Evolutionary conservation across 495 filamentous ascomycete species (phyloP).

Genomic region (Hypomontagnella monticulosa): DNA sequence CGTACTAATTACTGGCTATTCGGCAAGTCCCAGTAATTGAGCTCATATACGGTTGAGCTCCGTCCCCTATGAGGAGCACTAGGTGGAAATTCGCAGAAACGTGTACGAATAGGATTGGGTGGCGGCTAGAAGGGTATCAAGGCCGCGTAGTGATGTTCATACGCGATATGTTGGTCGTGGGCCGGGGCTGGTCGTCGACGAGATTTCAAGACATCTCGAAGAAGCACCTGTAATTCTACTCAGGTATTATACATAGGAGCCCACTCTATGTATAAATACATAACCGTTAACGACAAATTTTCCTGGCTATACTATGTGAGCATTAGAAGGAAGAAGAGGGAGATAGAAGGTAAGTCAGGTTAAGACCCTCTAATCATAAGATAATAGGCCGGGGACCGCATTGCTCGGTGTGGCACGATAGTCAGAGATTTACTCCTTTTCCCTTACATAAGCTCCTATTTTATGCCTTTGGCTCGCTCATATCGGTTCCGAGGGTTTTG

Average conservation of each 20-base stretch:
- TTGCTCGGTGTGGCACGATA: no score
- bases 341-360: no score
- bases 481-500: no score
- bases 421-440: no score
- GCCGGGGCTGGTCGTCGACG: constrained; percentile 28
- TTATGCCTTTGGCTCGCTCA: no score
- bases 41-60: constrained; percentile 25
- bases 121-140: constrained; percentile 38
- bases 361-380: no score
- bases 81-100: constrained; percentile 33
- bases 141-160: constrained; percentile 38
- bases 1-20: constrained; percentile 21
- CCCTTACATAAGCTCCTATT: no score
- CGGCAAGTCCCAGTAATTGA: constrained; percentile 13
- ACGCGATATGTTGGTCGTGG: constrained; percentile 30
- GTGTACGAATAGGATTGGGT: constrained; percentile 44
- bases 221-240: constrained; percentile 40
- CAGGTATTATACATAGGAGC: constrained; percentile 45
- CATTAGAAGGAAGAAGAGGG: no score
- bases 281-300: background rate
- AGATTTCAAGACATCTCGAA: constrained; percentile 29
- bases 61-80: constrained; percentile 9
- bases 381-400: no score
- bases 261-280: constrained; percentile 42
- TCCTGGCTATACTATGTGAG: background rate